Evolutionary conservation across 371 early-diverging fungal genomes (phyloP).

Genomic region (Rhizopus stolonifer): DNA sequence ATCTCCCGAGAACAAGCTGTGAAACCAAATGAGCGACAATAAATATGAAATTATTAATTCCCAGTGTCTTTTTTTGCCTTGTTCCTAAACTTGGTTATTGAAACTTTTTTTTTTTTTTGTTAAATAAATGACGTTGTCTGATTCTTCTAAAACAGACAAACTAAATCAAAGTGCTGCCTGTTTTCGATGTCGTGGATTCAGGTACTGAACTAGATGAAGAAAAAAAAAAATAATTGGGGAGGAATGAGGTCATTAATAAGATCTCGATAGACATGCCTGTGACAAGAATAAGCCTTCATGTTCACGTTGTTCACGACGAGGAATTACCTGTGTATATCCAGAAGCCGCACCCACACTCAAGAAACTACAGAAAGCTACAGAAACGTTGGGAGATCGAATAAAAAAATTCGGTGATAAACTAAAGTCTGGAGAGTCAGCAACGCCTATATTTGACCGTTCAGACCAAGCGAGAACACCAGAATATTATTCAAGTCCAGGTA

Average conservation of each 20-base stretch:
- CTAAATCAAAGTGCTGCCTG: slow-evolving; percentile 28
- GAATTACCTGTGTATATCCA: slow-evolving; percentile 35
- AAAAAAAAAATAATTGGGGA: neutral
- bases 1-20: neutral
- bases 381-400: slow-evolving; percentile 30
- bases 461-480: neutral
- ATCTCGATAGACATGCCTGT: slow-evolving; percentile 28
- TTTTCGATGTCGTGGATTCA: slow-evolving; percentile 36
- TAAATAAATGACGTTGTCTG: neutral
- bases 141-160: neutral
- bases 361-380: slow-evolving; percentile 32
- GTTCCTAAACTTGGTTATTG: neutral
- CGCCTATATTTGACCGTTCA: neutral
- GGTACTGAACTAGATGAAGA: slow-evolving; percentile 13
- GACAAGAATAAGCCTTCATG: slow-evolving; percentile 35
- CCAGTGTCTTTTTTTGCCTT: neutral
- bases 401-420: slow-evolving; percentile 28
- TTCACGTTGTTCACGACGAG: slow-evolving; percentile 32
- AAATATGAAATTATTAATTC: slow-evolving; percentile 1
- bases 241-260: neutral
- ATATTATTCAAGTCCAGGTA: neutral
- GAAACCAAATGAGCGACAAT: slow-evolving; percentile 4
- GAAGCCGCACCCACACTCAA: slow-evolving; percentile 40
- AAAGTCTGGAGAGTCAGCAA: slow-evolving; percentile 11
- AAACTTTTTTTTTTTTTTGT: too few species aligned